Conservation (phyloP, 768 basidiomycete genomes). For the Artomyces pyxidatus region DNA sequence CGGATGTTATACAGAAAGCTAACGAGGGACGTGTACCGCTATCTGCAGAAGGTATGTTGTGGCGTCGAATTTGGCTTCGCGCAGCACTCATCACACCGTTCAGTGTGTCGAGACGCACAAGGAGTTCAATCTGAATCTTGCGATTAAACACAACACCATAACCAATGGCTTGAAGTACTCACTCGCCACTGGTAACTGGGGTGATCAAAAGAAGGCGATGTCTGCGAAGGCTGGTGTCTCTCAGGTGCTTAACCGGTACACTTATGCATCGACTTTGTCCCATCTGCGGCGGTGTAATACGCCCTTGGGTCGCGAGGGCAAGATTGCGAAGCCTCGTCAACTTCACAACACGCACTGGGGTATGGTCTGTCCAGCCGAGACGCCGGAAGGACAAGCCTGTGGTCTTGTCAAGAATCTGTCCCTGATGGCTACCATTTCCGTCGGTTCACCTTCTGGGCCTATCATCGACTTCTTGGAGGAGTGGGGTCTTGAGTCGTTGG, state of each 20-base stretch:
- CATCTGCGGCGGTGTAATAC: slow-evolving; percentile 98
- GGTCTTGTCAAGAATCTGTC: slow-evolving; percentile 98
- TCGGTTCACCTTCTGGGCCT: slow-evolving; percentile 91
- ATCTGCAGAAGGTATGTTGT: slow-evolving; percentile 81
- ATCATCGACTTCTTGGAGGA: slow-evolving; percentile 98
- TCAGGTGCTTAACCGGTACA: slow-evolving; percentile 97
- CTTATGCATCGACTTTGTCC: slow-evolving; percentile 95
- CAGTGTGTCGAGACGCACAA: slow-evolving; percentile 97
- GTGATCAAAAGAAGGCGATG: slow-evolving; percentile 98
- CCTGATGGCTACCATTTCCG: slow-evolving; percentile 96
- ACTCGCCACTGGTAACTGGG: slow-evolving; percentile 98
- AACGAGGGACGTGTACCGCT: slow-evolving; percentile 94
- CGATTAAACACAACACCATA: slow-evolving; percentile 95
- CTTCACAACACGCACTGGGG: slow-evolving; percentile 99
- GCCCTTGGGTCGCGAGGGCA: slow-evolving; percentile 94
- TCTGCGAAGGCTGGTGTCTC: slow-evolving; percentile 97
- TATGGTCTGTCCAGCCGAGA: slow-evolving; percentile 99
- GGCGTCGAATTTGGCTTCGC: not conserved
- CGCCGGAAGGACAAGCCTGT: slow-evolving; percentile 98
- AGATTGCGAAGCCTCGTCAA: slow-evolving; percentile 98
- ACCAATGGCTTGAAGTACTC: slow-evolving; percentile 98
- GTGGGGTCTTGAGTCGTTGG: slow-evolving; percentile 93
- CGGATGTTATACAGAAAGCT: slow-evolving; percentile 95
- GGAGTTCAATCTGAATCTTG: slow-evolving; percentile 84
- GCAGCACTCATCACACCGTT: slow-evolving; percentile 11